Evolutionary conservation across 805 yeast genomes (phyloP), one percentile per base, ranked within the genome.

Genomic region (Tetrapisispora taiwanensis): DNA sequence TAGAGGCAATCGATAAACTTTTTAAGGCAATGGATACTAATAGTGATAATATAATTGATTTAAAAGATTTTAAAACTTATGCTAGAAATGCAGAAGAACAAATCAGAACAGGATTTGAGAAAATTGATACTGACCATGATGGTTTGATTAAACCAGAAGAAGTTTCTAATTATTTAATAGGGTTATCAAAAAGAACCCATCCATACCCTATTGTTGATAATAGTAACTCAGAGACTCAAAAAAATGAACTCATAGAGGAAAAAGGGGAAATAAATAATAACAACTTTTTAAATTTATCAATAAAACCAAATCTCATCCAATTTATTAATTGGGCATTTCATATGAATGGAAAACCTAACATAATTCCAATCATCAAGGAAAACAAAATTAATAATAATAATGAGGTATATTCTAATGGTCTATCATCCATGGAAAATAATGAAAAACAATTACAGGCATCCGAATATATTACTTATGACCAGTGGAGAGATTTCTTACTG

Each of bases 401-500:
- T n/a, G n/a, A n/a, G n/a, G n/a, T n/a, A n/a, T n/a, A n/a, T 22
- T 22, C 26, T 8, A 22, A 22, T 8, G 26, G 8, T 22, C 26
- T 6, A 22, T 22, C 8, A 22, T 22, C 26, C 8, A 22, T 6
- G 8, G 26, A 22, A 18, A 33, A 19, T 10, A n/a, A n/a, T 15
- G 34, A n/a, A n/a, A 10, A 31, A n/a, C 5, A 45, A 36, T 24
- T 13, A 12, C 43, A 73, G 39, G 76, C 74, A 45, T 12, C n/a
- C 4, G 90, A 92, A 1, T 75, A 70, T 51, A 79, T 90, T 36
- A 79, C 92, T 0, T 85, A 77, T 56, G 87, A 87, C 42, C 90
- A 90, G 53, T 92, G 94, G 76, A 71, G 95, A 51, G 84, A 84
- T 52, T 84, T 85, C 41, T 65, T 90, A 24, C 62, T 89, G 41